phyloP scores from a whole-genome alignment of 768 basidiomycete genomes.

The Saitozyma sp. region DNA sequence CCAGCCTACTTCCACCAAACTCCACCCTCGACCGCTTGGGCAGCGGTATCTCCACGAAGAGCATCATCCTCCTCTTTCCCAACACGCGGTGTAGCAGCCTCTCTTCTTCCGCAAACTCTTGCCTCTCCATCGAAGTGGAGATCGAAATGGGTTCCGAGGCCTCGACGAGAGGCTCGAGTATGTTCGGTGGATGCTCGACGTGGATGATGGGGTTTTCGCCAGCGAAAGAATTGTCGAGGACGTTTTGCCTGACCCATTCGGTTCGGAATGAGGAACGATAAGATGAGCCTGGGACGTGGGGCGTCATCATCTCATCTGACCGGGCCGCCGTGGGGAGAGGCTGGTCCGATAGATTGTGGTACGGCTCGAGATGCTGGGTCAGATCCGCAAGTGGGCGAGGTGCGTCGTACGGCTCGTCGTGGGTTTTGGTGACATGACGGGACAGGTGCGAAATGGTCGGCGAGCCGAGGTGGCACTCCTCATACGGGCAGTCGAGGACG shows the following conservation, averaged over 20 bases:
- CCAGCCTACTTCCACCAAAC: no score
- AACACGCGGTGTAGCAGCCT: not conserved
- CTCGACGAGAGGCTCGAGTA: constrained; percentile 18
- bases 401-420: constrained; percentile 20
- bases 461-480: constrained; percentile 21
- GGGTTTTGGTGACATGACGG: constrained; percentile 28
- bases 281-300: constrained; percentile 16
- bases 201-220: constrained; percentile 34
- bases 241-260: constrained; percentile 11
- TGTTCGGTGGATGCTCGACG: constrained; percentile 31
- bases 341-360: not conserved
- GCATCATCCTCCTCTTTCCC: not conserved
- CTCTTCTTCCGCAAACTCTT: not conserved
- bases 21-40: no score
- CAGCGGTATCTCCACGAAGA: not conserved
- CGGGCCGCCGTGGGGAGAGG: constrained; percentile 18
- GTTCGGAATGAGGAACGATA: constrained; percentile 14
- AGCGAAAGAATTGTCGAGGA: constrained; percentile 25
- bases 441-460: constrained; percentile 28
- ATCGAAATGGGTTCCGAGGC: not conserved
- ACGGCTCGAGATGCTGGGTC: constrained; percentile 2
- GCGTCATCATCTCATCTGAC: constrained; percentile 28
- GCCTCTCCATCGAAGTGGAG: not conserved
- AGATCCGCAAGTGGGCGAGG: constrained; percentile 19
- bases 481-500: constrained; percentile 24